Evolutionary conservation across 2,329 filamentous ascomycete genomes (phyloP).

Genomic region (Phialophora macrospora): DNA sequence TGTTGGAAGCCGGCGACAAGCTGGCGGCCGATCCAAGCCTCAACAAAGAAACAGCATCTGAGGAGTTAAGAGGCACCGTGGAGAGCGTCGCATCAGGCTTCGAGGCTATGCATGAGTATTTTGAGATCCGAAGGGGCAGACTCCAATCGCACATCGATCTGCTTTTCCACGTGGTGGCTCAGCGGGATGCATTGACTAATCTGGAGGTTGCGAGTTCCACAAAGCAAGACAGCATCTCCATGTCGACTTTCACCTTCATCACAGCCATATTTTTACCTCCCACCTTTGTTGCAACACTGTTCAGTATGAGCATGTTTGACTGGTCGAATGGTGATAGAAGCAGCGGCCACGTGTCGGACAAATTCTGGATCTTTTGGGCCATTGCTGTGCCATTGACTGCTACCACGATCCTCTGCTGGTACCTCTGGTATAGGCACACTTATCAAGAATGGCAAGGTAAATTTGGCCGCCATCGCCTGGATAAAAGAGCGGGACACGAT

Average conservation of each 20-base stretch:
- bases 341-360: not conserved
- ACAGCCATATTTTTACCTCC: conserved; percentile 5
- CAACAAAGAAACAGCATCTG: not conserved
- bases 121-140: not conserved
- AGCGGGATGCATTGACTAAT: not conserved
- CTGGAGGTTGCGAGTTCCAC: not conserved
- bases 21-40: not conserved
- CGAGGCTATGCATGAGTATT: not conserved
- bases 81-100: not conserved
- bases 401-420: not conserved
- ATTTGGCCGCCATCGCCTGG: not conserved
- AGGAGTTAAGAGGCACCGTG: not conserved
- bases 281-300: conserved; percentile 3
- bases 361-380: conserved; percentile 1
- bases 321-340: not conserved
- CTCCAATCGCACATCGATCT: not conserved
- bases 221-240: conserved; percentile 5
- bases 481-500: not conserved
- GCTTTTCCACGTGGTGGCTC: not conserved
- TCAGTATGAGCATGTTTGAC: conserved; percentile 7
- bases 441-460: not conserved
- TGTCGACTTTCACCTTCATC: conserved; percentile 7
- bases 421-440: not conserved
- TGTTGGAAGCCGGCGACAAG: not conserved
- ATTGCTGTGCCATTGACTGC: not conserved